A percentile compares a stretch with the other conserved stretches of the same genome.
Evolutionary conservation across 805 yeast species (phyloP).

Genomic region (Teunomyces barrocoloradensis): DNA sequence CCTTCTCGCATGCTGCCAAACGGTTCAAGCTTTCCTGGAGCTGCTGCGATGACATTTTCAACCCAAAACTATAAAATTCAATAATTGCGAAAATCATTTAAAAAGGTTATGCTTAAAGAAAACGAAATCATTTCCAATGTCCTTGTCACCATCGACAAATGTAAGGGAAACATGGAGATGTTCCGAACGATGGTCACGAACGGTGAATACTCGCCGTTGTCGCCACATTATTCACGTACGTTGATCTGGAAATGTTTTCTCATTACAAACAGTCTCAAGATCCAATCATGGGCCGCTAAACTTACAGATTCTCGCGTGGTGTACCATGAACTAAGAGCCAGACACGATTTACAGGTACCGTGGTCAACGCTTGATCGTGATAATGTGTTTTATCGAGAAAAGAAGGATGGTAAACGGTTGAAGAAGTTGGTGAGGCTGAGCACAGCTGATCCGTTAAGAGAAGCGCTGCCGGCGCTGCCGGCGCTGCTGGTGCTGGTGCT

Average conservation of each 20-base stretch:
- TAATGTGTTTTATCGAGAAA: conserved; percentile 19
- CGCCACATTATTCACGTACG: conserved; percentile 25
- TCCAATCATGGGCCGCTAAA: conserved; percentile 30
- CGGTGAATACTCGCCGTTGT: conserved; percentile 26
- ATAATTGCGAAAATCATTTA: background rate
- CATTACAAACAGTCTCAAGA: conserved; percentile 35
- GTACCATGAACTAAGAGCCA: conserved; percentile 30
- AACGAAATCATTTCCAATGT: conserved; percentile 37
- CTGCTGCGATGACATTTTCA: conserved; percentile 6
- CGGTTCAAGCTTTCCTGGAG: conserved; percentile 35
- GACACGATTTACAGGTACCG: conserved; percentile 33
- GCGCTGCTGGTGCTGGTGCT: no score
- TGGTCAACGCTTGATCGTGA: conserved; percentile 36
- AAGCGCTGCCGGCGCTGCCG: no score
- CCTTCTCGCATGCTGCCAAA: conserved; percentile 56
- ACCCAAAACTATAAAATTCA: background rate
- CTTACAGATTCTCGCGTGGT: conserved; percentile 31
- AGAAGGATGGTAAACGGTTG: no score
- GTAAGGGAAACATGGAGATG: conserved; percentile 26
- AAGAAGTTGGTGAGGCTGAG: no score
- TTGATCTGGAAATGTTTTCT: conserved; percentile 39
- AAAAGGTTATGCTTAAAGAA: conserved; percentile 15
- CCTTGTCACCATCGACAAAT: conserved; percentile 35
- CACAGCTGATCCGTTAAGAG: no score
- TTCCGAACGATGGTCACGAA: conserved; percentile 27